These are phyloP conservation scores for Coemansia nantahalensis DNA, from an alignment of 192 early-diverging fungal species.

Conservation along the genomic window DNA sequence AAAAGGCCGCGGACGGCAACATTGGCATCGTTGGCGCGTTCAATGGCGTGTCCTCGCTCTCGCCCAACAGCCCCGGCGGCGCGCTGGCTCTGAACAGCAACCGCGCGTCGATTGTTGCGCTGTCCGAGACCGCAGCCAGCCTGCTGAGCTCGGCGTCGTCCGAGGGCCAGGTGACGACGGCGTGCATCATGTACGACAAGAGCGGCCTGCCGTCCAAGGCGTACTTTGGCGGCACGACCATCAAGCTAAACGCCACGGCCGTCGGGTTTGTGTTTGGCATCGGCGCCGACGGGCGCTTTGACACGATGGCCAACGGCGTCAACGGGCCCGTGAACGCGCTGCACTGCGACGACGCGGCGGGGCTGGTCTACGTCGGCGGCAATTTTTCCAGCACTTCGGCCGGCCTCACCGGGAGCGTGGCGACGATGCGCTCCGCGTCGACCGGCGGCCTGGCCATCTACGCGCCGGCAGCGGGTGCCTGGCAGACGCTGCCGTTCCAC, in stretches of 20 bases:
- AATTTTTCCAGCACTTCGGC: slow-evolving; percentile 42
- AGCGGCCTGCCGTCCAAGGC: slow-evolving; percentile 22
- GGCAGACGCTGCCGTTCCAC: slow-evolving; percentile 62
- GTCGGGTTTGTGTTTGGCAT: slow-evolving; percentile 42
- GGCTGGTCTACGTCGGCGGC: slow-evolving; percentile 52
- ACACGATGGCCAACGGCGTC: slow-evolving; percentile 42
- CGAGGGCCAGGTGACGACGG: slow-evolving; percentile 27
- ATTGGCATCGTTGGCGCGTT: slow-evolving; percentile 54
- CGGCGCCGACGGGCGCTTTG: slow-evolving; percentile 18
- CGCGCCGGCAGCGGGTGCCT: slow-evolving; percentile 31
- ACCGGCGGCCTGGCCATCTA: slow-evolving; percentile 38
- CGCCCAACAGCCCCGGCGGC: slow-evolving; percentile 21
- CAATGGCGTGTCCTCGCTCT: slow-evolving; percentile 45
- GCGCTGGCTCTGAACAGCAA: slow-evolving; percentile 30
- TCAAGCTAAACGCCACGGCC: slow-evolving; percentile 25
- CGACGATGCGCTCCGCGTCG: slow-evolving; percentile 26
- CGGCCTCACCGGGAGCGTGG: slow-evolving; percentile 17
- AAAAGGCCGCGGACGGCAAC: slow-evolving; percentile 22
- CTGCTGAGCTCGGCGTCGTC: slow-evolving; percentile 26
- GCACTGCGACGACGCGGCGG: slow-evolving; percentile 36
- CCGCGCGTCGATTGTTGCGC: slow-evolving; percentile 31
- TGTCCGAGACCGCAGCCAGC: slow-evolving; percentile 29
- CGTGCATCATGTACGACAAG: slow-evolving; percentile 40
- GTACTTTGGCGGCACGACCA: slow-evolving; percentile 46
- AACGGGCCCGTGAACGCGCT: slow-evolving; percentile 45